Base-by-base conservation (phyloP, 1,284 basidiomycete species). In the Marasmius fiardii region DNA sequence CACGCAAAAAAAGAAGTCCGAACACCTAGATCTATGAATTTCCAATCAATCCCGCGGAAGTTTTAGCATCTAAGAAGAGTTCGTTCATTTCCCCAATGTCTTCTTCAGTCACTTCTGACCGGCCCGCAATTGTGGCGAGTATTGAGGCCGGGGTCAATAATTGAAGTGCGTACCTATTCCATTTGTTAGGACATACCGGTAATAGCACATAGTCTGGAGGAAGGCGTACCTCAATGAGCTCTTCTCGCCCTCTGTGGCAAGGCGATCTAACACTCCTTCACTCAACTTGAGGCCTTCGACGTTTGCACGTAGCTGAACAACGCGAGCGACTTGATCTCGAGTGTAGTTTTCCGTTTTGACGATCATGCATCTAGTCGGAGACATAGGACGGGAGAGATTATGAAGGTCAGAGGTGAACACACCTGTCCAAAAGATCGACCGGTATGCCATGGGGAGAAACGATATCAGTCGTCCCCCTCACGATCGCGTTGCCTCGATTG, bases 31-130 rank as follows among this genome's bases (percentile, higher is more conserved):
- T 28, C 28, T 28, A 31, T 31, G 47, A 14, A 31, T 49, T 26
- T 20, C 68, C 71, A 61, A 90, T 86, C 61, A 82, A 76, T 31
- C 71, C 70, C 10, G 88, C 88, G 59, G 83, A 86, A 0, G 87
- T 86, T 68, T 95, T 95, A 6, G 95, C 94, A 70, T 98, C 95
- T 63, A 98, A 77, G 80, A 99, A 99, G 21, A 99, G 78, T 68
- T 94, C 92, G 58, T 88, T 88, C 86, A 95, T 91, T 77, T 98
- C 95, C 21, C 80, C 79, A 51, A 99, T 86, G 68, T 99, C 96
- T 59, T 95, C 90, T 10, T 88, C 73, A 55, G 86, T 82, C 55
- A 99, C 93, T 65, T 95, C 88, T 23, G 75, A 79, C 57, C 93
- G 85, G 2, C 95, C 94, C 0, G 81, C 80, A 14, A 95, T 73